A percentile compares a stretch with the other conserved stretches of the same genome.
Conservation (phyloP, 2,329 filamentous ascomycete genomes). For the Zopfia rhizophila region DNA sequence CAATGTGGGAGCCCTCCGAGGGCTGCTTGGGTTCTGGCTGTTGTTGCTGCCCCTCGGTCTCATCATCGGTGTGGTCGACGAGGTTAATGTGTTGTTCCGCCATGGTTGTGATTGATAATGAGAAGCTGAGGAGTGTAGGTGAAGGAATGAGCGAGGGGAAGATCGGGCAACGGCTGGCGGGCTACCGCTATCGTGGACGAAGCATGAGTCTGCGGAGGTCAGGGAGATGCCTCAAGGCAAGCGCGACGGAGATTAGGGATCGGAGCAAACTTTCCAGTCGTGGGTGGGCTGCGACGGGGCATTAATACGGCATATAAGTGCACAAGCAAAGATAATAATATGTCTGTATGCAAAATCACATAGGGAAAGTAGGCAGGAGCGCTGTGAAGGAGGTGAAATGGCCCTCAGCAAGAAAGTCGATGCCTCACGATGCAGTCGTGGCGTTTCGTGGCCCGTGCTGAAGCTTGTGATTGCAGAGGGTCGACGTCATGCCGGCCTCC, state of each 20-base stretch:
- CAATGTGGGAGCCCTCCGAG: constrained; percentile 61
- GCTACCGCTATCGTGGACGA: constrained; percentile 41
- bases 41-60: constrained; percentile 33
- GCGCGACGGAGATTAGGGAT: constrained; percentile 9
- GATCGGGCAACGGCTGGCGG: too few relatives aligned
- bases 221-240: constrained; percentile 36
- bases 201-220: constrained; percentile 36
- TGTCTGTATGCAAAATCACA: too few relatives aligned
- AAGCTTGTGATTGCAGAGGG: constrained; percentile 22
- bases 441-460: constrained; percentile 31
- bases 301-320: too few relatives aligned
- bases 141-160: too few relatives aligned
- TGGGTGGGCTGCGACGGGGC: too few relatives aligned
- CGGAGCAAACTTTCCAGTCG: too few relatives aligned
- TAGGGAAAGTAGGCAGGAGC: too few relatives aligned
- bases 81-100: constrained; percentile 74
- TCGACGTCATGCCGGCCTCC: constrained; percentile 18
- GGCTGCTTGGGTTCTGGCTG: constrained; percentile 28
- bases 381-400: too few relatives aligned
- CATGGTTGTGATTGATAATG: constrained; percentile 24
- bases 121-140: not conserved
- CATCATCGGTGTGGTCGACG: constrained; percentile 64
- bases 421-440: constrained; percentile 22
- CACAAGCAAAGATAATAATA: too few relatives aligned
- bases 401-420: too few relatives aligned